A percentile compares a stretch with the other conserved stretches of the same genome.
Evolutionary conservation across 306 rosid genomes (phyloP).

Genomic region (Prunus fruticosa): DNA sequence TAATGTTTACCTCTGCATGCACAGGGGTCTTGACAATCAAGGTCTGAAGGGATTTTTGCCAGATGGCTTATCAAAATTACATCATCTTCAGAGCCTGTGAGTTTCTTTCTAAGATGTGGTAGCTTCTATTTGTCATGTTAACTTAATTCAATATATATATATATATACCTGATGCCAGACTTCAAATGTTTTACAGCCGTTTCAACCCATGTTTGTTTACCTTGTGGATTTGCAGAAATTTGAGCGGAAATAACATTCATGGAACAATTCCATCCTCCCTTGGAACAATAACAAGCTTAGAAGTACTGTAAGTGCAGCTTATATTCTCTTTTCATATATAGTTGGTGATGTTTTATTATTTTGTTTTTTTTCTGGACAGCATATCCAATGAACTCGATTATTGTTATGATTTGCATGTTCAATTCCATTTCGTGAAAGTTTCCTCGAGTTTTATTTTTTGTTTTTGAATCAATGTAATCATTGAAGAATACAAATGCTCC

Average conservation of each 20-base stretch:
- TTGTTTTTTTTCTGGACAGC: background rate
- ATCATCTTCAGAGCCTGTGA: slow-evolving; percentile 75
- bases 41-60: slow-evolving; percentile 85
- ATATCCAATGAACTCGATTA: background rate
- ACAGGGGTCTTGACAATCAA: slow-evolving; percentile 92
- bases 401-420: background rate
- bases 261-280: slow-evolving; percentile 83
- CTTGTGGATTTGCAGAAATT: slow-evolving; percentile 52
- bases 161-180: background rate
- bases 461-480: slow-evolving; percentile 22
- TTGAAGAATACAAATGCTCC: slow-evolving; percentile 20
- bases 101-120: slow-evolving; percentile 28
- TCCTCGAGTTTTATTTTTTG: background rate
- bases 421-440: background rate
- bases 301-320: slow-evolving; percentile 71
- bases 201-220: slow-evolving; percentile 23
- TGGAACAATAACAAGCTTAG: slow-evolving; percentile 62
- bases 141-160: slow-evolving; percentile 6
- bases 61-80: slow-evolving; percentile 66
- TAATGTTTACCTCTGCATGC: slow-evolving; percentile 38
- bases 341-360: background rate
- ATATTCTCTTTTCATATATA: slow-evolving; percentile 7
- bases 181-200: background rate
- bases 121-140: background rate
- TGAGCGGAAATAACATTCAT: slow-evolving; percentile 80